These are phyloP conservation scores for Fusarium staphyleae DNA, from an alignment of 2,329 filamentous ascomycete genomes.

Conservation along the genomic window DNA sequence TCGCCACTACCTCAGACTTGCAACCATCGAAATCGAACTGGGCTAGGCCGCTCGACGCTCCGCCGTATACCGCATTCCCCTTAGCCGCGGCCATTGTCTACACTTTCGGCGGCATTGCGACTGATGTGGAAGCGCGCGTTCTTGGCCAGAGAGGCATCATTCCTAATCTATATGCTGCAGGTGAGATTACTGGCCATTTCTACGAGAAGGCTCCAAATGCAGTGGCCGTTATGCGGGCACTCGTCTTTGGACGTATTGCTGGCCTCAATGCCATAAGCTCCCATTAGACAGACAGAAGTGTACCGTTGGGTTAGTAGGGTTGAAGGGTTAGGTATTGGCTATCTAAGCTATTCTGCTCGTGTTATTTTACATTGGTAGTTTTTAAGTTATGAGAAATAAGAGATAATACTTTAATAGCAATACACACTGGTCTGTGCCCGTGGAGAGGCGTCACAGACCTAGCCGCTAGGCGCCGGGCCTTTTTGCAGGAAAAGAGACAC, in stretches of 20 bases:
- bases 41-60: constrained; percentile 10
- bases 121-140: constrained; percentile 10
- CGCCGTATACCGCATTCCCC: constrained; percentile 11
- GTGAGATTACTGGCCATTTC: constrained; percentile 15
- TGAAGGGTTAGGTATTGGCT: constrained; percentile 10
- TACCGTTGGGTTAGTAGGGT: constrained; percentile 9
- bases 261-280: constrained; percentile 10
- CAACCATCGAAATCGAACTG: constrained; percentile 13
- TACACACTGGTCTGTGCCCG: constrained; percentile 9
- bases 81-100: constrained; percentile 11
- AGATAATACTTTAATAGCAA: constrained; percentile 11
- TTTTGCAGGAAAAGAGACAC: constrained; percentile 8
- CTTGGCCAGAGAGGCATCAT: constrained; percentile 11
- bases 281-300: constrained; percentile 8
- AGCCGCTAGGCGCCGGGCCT: constrained; percentile 3
- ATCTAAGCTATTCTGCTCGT: constrained; percentile 7
- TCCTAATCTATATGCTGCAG: constrained; percentile 15
- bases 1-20: constrained; percentile 9
- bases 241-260: constrained; percentile 12
- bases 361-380: constrained; percentile 10
- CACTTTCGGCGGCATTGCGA: constrained; percentile 12
- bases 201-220: constrained; percentile 12
- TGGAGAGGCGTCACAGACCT: constrained; percentile 1
- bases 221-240: constrained; percentile 12
- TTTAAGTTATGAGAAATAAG: constrained; percentile 11